Base-by-base conservation (phyloP, 1,284 basidiomycete genomes). In the Marasmius fiardii region DNA sequence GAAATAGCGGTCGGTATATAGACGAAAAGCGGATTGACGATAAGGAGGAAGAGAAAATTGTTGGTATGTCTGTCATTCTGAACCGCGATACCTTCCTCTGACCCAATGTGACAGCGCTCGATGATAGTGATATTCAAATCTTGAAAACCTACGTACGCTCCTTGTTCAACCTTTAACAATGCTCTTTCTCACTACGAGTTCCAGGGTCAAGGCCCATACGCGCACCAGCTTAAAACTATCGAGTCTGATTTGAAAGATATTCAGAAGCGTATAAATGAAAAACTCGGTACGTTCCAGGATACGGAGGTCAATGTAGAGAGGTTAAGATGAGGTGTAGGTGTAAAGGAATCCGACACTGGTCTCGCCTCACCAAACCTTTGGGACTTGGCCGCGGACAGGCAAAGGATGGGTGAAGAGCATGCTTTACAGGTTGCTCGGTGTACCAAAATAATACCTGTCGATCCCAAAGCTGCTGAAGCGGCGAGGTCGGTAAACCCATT, bases 41-140 rank as follows among this genome's bases (percentile, higher is more conserved):
- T 66, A 92, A 93, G 71, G 85, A 89, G 52, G 90, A 96, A 68
- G 93, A 94, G 74, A 95, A 96, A 80, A 95, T 95, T 67, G 86
- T 93, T 65, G 88, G 93, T 89, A 64, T 58, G 86, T 78, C 33
- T 34, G 57, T 23, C 33, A 23, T 44, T 49, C 11, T 41, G 48
- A 35, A 3, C 24, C 3, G 43, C 21, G 20, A 21, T 48, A 21
- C 31, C 11, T 31, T 43, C 56, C 56, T 35, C 58, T 65, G 26
- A 70, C 21, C 28, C 12, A 4, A 24, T 58, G 54, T 51, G 39
- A 20, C 67, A 90, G 96, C 91, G 51, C 86, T 99, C 61, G 97
- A 98, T 69, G 97, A 98, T 67, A 95, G 93, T 60, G 97, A 99
- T 70, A 99, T 99, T 57, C 96, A 99, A 73, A 96, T 99, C 60